Percentiles rank a stretch among this genome's conserved stretches.
These are phyloP conservation scores for Drosera spatulata DNA, from an alignment of 179 eudicot species.

Conservation along the genomic window DNA sequence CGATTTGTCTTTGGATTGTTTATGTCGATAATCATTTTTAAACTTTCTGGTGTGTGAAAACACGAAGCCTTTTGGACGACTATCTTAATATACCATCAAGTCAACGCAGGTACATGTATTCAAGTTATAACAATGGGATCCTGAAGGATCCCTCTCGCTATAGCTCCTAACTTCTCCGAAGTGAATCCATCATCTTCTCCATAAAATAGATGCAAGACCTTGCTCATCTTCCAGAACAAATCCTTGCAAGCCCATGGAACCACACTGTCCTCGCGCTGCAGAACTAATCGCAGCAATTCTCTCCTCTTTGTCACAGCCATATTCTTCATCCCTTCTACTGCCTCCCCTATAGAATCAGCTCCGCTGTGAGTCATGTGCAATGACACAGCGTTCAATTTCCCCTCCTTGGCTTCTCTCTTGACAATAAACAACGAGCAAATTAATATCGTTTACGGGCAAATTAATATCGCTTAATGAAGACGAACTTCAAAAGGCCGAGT, in stretches of 20 bases:
- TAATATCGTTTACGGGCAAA: not conserved
- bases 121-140: slow-evolving; percentile 32
- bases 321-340: slow-evolving; percentile 25
- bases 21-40: too few species aligned
- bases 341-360: slow-evolving; percentile 38
- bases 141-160: slow-evolving; percentile 45
- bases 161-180: slow-evolving; percentile 36
- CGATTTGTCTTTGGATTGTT: too few species aligned
- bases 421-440: not conserved
- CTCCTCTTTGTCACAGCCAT: slow-evolving; percentile 31
- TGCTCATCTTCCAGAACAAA: slow-evolving; percentile 74
- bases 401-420: slow-evolving; percentile 73
- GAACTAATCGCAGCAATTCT: slow-evolving; percentile 58
- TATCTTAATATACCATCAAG: too few species aligned
- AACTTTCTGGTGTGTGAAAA: too few species aligned
- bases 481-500: not conserved
- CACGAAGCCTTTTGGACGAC: too few species aligned
- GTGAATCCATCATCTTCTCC: slow-evolving; percentile 74
- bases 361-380: slow-evolving; percentile 34
- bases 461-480: not conserved
- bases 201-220: slow-evolving; percentile 63
- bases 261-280: slow-evolving; percentile 30
- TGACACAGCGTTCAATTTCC: slow-evolving; percentile 76
- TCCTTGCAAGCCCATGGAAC: slow-evolving; percentile 78
- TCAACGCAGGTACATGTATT: not conserved